Evolutionary conservation across 176 grass and related monocot genomes (phyloP).

Genomic region (Phoenix roebelenii): DNA sequence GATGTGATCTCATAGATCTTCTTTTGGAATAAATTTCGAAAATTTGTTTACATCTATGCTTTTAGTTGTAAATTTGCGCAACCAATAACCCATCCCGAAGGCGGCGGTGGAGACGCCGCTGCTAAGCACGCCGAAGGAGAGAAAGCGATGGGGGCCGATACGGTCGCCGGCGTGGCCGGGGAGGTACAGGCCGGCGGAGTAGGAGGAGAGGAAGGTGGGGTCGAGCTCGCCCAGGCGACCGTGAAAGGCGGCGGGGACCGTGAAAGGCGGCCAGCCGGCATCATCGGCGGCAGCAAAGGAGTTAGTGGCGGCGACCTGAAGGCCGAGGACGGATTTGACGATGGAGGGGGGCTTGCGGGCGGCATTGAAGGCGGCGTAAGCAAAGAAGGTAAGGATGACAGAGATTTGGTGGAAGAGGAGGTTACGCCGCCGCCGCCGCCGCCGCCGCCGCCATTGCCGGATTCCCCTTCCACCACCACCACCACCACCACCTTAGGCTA

Average conservation of each 20-base stretch:
- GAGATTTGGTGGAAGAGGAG: constrained; percentile 41
- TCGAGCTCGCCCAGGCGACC: constrained; percentile 82
- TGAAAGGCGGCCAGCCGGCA: constrained; percentile 51
- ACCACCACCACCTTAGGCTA: too few relatives aligned
- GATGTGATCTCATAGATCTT: too few relatives aligned
- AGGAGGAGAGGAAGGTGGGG: constrained; percentile 72
- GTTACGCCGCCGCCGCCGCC: constrained; percentile 4
- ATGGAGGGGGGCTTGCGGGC: constrained; percentile 97
- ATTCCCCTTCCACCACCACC: too few relatives aligned
- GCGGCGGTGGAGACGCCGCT: constrained; percentile 49
- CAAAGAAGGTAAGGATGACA: constrained; percentile 63
- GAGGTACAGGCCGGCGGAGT: constrained; percentile 63
- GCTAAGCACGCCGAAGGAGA: constrained; percentile 57
- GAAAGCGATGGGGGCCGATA: constrained; percentile 62
- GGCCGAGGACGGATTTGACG: constrained; percentile 70
- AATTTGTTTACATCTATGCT: too few relatives aligned
- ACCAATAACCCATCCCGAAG: constrained; percentile 69
- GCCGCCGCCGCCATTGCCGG: neutral
- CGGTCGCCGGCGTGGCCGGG: constrained; percentile 81
- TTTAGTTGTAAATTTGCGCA: too few relatives aligned
- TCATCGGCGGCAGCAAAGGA: neutral
- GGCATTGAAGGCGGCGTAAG: constrained; percentile 85
- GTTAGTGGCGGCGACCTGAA: neutral
- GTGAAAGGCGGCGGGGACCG: constrained; percentile 49
- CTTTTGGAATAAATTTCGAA: too few relatives aligned